phyloP scores from a whole-genome alignment of 2,329 filamentous ascomycete genomes.

The Colletotrichum cereale region DNA sequence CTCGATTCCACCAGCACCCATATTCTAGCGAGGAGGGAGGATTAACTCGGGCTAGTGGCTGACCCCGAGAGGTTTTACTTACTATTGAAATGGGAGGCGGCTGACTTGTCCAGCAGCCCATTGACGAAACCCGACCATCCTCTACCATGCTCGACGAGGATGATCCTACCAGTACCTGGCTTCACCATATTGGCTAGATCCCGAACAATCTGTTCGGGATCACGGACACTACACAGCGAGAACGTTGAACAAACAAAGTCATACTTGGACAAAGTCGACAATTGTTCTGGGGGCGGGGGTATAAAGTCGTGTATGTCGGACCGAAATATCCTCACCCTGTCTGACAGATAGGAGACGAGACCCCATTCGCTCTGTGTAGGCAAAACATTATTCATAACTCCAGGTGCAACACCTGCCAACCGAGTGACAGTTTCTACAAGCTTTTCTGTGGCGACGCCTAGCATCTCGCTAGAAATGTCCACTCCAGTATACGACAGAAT shows the following conservation, averaged over 20 bases:
- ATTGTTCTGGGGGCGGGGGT: conserved; percentile 49
- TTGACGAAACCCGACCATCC: conserved; percentile 68
- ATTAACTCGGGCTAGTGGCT: not conserved
- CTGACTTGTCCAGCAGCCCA: conserved; percentile 66
- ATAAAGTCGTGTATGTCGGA: conserved; percentile 61
- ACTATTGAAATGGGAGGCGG: conserved; percentile 65
- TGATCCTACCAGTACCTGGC: conserved; percentile 69
- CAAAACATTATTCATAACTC: not conserved
- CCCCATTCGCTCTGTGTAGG: not conserved
- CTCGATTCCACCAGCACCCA: conserved; percentile 78
- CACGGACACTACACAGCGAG: conserved; percentile 72
- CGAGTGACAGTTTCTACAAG: conserved; percentile 59
- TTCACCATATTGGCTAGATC: conserved; percentile 65
- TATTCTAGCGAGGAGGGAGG: conserved; percentile 53
- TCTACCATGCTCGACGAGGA: conserved; percentile 73
- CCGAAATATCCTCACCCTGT: conserved; percentile 61
- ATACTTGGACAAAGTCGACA: conserved; percentile 57
- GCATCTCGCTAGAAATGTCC: conserved; percentile 71
- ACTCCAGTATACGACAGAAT: conserved; percentile 71
- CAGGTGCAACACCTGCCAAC: conserved; percentile 47
- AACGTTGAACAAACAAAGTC: conserved; percentile 75
- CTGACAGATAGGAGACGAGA: conserved; percentile 51
- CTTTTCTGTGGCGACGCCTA: conserved; percentile 67
- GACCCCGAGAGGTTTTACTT: not conserved
- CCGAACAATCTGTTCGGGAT: conserved; percentile 65